These are phyloP conservation scores for Geotrichum armillariae DNA, from an alignment of 1,139 yeast species.

Conservation along the genomic window DNA sequence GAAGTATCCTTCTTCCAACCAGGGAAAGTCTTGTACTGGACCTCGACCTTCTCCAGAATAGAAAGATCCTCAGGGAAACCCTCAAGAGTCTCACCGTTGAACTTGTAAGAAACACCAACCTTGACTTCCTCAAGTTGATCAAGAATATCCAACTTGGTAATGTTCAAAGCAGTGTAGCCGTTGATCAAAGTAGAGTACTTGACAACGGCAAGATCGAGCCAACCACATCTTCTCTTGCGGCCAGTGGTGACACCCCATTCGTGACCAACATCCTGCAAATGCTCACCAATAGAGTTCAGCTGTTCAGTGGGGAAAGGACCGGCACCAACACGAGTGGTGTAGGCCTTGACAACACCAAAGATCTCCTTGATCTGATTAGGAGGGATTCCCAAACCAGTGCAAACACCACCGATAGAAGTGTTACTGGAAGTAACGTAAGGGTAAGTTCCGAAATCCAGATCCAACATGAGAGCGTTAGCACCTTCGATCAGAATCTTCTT, in stretches of 20 bases:
- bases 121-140: conserved; percentile 86
- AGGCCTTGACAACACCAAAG: conserved; percentile 97
- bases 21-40: conserved; percentile 83
- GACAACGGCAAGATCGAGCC: conserved; percentile 96
- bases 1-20: conserved; percentile 94
- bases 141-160: conserved; percentile 92
- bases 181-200: conserved; percentile 88
- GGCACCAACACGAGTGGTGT: conserved; percentile 98
- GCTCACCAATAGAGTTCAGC: conserved; percentile 81
- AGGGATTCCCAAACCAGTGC: conserved; percentile 95
- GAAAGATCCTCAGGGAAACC: conserved; percentile 92
- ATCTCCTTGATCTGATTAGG: conserved; percentile 77
- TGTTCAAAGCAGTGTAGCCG: conserved; percentile 91
- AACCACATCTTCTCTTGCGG: conserved; percentile 98
- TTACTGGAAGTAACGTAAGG: conserved; percentile 96
- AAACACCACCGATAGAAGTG: conserved; percentile 97
- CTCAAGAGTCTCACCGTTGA: conserved; percentile 70
- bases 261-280: conserved; percentile 87
- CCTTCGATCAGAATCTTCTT: conserved; percentile 95
- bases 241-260: conserved; percentile 99
- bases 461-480: conserved; percentile 97
- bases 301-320: conserved; percentile 99
- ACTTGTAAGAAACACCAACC: conserved; percentile 79
- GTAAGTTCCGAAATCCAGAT: conserved; percentile 96
- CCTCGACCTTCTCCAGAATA: conserved; percentile 83